A percentile compares a stretch with the other conserved stretches of the same genome.
Conservation (phyloP, 2,329 filamentous ascomycete species). For the Diaporthe nobilis region DNA sequence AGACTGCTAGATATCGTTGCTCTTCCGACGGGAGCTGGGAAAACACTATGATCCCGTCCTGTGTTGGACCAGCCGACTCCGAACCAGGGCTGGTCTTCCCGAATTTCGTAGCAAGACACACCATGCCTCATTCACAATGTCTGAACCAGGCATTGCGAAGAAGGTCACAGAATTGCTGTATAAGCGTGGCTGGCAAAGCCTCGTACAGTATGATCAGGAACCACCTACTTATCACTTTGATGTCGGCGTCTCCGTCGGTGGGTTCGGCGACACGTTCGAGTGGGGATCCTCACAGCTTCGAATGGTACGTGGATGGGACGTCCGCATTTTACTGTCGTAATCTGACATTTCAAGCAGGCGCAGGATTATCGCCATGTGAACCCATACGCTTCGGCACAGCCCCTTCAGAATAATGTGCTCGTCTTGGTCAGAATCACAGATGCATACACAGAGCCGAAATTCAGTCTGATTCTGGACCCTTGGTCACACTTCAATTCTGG, state of each 20-base stretch:
- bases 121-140: neutral
- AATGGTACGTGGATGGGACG: neutral
- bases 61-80: neutral
- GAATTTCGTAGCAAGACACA: neutral
- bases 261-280: neutral
- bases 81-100: neutral
- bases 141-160: neutral
- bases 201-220: neutral
- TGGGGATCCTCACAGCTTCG: neutral
- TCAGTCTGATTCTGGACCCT: neutral
- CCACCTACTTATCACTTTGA: neutral
- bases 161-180: neutral
- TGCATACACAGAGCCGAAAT: neutral
- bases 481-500: neutral
- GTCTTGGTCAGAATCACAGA: neutral
- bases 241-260: neutral
- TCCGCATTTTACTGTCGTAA: neutral
- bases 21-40: neutral
- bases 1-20: neutral
- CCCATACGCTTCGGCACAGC: rapidly evolving
- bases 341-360: neutral
- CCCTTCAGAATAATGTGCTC: neutral
- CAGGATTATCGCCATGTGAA: neutral
- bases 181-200: neutral
- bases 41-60: neutral